These are phyloP conservation scores for Solanum arcanum DNA, from an alignment of 257 asterid species.

Conservation along the genomic window DNA sequence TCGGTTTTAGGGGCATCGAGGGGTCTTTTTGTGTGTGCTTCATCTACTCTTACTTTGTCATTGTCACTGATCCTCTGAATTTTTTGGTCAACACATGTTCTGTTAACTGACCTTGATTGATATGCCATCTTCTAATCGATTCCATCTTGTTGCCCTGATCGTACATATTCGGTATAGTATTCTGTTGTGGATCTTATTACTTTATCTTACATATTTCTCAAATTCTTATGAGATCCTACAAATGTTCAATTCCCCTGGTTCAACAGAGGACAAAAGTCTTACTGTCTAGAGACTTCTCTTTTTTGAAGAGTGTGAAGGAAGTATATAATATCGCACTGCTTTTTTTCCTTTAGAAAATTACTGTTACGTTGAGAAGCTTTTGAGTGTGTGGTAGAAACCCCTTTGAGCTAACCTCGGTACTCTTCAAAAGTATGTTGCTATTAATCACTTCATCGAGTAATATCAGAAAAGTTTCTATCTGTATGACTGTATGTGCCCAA, in stretches of 20 bases:
- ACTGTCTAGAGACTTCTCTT: neutral
- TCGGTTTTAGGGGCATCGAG: neutral
- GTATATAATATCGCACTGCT: neutral
- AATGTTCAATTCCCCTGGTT: neutral
- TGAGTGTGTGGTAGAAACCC: neutral
- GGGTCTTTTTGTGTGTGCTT: neutral
- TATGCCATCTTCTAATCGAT: neutral
- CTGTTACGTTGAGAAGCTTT: neutral
- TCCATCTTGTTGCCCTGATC: neutral
- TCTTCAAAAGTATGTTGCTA: neutral
- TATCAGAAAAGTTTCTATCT: neutral
- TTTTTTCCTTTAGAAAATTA: neutral
- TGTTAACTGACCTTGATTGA: neutral
- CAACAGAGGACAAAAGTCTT: neutral
- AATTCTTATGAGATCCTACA: neutral
- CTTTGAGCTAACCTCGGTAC: neutral
- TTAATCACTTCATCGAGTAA: neutral
- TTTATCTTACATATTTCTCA: neutral
- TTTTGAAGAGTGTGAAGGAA: neutral
- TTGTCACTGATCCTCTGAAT: neutral
- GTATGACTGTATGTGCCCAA: neutral
- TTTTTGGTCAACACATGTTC: neutral
- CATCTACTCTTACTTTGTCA: neutral
- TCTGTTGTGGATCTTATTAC: neutral
- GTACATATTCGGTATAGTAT: neutral